Base-by-base conservation (phyloP, 805 yeast species). In the Wickerhamomyces alni region DNA sequence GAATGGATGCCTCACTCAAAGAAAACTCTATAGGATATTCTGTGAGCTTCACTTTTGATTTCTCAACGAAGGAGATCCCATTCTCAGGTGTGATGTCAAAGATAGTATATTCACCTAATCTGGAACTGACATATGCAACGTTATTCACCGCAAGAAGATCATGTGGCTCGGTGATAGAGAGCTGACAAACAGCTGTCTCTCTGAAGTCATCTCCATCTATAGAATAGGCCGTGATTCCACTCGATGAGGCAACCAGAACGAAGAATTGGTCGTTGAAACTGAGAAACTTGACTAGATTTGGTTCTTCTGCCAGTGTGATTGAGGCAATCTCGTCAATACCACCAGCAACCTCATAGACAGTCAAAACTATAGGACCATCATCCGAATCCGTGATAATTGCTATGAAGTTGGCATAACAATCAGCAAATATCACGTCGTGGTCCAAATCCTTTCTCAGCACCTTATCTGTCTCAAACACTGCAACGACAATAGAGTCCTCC, bases 271-370 rank as follows among this genome's bases (percentile, higher is more conserved):
- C 36, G 2, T 45, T 39, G 17, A 33, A 35, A 2, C 28, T 7
- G 16, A 54, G 18, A 16, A 55, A 40, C 26, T 51, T 54, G 9
- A 46, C 41, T 24, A 55, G 49, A 28, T 43, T 48, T 11, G 51
- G 46, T 12, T 40, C 36, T 2, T 28, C 15, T 1, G 26, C 19
- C 1, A 47, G 16, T 3, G 18, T 19, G 1, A 47, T 4, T 5
- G 18, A 31, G 9, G 39, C 37, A n/a, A 43, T 16, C 7, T 18
- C 13, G 2, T n/a, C 9, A 13, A 55, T 42, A 5, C 25, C 43
- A 5, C 47, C 53, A 10, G 37, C 13, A 8, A 38, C 41, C n/a
- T 39, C 19, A 36, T 38, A 50, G 1, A 41, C 21, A 6, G 31
- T n/a, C 11, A 47, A 15, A 8, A 9, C 16, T 4, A 17, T 30